A percentile compares a stretch with the other conserved stretches of the same genome.
Conservation (phyloP, 192 early-diverging fungal genomes). For the Mortierella claussenii region DNA sequence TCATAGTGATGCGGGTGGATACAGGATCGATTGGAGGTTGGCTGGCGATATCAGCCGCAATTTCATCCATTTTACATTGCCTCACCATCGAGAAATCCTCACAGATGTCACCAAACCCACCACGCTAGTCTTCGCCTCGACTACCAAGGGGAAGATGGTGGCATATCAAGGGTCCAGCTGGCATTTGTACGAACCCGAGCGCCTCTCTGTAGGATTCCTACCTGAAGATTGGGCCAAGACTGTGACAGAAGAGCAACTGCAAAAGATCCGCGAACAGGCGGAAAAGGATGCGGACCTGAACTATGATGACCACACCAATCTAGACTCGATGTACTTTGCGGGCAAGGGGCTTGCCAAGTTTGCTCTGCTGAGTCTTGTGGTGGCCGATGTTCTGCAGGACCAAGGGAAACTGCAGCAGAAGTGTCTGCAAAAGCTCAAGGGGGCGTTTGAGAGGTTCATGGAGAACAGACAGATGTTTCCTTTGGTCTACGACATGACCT, state of each 20-base stretch:
- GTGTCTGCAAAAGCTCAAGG: slow-evolving; percentile 35
- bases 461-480: slow-evolving; percentile 34
- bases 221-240: slow-evolving; percentile 14
- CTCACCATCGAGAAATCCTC: slow-evolving; percentile 31
- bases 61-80: slow-evolving; percentile 48
- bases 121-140: slow-evolving; percentile 21
- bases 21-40: slow-evolving; percentile 45
- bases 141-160: slow-evolving; percentile 48
- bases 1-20: slow-evolving; percentile 19
- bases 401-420: not conserved
- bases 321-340: slow-evolving; percentile 48
- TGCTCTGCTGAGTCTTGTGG: slow-evolving; percentile 28
- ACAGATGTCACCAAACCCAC: slow-evolving; percentile 21
- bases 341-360: slow-evolving; percentile 53
- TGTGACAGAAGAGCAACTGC: slow-evolving; percentile 16
- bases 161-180: slow-evolving; percentile 36
- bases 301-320: slow-evolving; percentile 22
- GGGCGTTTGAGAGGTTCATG: slow-evolving; percentile 23
- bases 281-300: slow-evolving; percentile 12
- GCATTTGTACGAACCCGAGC: slow-evolving; percentile 29
- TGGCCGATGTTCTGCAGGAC: slow-evolving; percentile 34
- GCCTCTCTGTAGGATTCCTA: slow-evolving; percentile 19
- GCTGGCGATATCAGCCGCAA: slow-evolving; percentile 1
- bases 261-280: slow-evolving; percentile 23
- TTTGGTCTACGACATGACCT: slow-evolving; percentile 37